Conservation (phyloP, 805 yeast species). For the Dipodascopsis uninucleata region DNA sequence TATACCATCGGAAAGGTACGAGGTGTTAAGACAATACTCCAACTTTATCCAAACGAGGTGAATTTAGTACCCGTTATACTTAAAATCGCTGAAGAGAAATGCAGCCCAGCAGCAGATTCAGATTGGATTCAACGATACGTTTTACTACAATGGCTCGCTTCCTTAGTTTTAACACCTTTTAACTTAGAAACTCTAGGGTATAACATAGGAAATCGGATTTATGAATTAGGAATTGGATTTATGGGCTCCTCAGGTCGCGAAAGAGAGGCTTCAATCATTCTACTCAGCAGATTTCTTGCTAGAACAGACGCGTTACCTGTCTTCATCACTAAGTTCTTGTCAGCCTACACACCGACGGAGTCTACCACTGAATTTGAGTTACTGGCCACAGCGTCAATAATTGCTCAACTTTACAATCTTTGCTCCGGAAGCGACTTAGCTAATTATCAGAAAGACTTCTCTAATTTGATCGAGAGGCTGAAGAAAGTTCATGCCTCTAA, state of each 20-base stretch:
- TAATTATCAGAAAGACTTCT: slow-evolving; percentile 1
- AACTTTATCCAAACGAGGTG: slow-evolving; percentile 59
- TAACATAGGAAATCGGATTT: slow-evolving; percentile 33
- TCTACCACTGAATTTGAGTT: background rate
- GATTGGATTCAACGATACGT: slow-evolving; percentile 95
- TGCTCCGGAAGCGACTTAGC: slow-evolving; percentile 11
- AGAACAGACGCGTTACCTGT: slow-evolving; percentile 43
- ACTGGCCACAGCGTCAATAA: slow-evolving; percentile 12
- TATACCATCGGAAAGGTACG: slow-evolving; percentile 65
- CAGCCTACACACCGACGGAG: background rate
- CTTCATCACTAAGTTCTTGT: slow-evolving; percentile 35
- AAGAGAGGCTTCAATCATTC: slow-evolving; percentile 50
- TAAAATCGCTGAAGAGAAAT: slow-evolving; percentile 25
- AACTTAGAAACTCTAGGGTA: slow-evolving; percentile 45
- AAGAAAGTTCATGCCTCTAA: background rate
- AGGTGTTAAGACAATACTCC: slow-evolving; percentile 58
- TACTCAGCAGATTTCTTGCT: slow-evolving; percentile 53
- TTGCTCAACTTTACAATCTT: slow-evolving; percentile 8
- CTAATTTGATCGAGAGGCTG: background rate
- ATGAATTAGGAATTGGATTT: slow-evolving; percentile 36
- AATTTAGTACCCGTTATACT: slow-evolving; percentile 44
- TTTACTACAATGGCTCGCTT: slow-evolving; percentile 81
- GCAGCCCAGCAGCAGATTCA: slow-evolving; percentile 67
- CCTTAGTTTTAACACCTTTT: slow-evolving; percentile 72
- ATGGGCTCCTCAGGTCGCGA: slow-evolving; percentile 53